Evolutionary conservation across 257 asterid species (phyloP).

Genomic region (Ajuga chamaepitys): DNA sequence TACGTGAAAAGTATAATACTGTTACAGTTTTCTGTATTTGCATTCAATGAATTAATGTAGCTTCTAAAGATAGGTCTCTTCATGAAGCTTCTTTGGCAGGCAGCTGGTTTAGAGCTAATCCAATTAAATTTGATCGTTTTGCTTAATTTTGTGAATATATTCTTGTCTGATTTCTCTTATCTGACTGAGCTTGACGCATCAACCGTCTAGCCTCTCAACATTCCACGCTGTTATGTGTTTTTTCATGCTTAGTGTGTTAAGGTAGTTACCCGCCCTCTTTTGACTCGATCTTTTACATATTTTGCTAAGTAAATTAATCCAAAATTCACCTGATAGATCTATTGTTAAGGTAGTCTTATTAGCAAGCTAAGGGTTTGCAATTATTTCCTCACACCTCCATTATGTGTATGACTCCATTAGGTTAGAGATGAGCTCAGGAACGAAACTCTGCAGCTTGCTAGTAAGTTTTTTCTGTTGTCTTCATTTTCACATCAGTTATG

Average conservation of each 20-base stretch:
- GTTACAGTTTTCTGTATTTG: background rate
- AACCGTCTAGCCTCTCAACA: background rate
- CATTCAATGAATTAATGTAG: background rate
- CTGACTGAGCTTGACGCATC: background rate
- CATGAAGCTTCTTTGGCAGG: too few species aligned
- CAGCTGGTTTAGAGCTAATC: too few species aligned
- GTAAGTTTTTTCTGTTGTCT: slow-evolving; percentile 46
- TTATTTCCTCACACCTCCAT: slow-evolving; percentile 8
- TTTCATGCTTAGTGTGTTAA: background rate
- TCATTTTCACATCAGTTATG: slow-evolving; percentile 9
- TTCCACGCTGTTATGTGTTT: background rate
- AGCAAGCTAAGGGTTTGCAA: background rate
- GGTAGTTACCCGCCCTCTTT: too few species aligned
- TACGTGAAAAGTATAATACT: background rate
- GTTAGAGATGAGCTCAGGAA: slow-evolving; percentile 78
- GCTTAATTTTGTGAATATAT: too few species aligned
- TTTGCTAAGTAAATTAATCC: too few species aligned
- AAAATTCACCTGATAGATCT: too few species aligned
- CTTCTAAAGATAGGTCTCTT: slow-evolving; percentile 2
- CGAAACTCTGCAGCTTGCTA: slow-evolving; percentile 88
- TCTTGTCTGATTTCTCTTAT: background rate
- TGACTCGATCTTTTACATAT: too few species aligned
- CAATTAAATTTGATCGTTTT: too few species aligned
- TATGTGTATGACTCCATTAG: slow-evolving; percentile 31
- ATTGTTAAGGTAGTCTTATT: too few species aligned